These are phyloP conservation scores for Parvularia atlantis DNA, from an alignment of 78 protist genomes.

Conservation along the genomic window DNA sequence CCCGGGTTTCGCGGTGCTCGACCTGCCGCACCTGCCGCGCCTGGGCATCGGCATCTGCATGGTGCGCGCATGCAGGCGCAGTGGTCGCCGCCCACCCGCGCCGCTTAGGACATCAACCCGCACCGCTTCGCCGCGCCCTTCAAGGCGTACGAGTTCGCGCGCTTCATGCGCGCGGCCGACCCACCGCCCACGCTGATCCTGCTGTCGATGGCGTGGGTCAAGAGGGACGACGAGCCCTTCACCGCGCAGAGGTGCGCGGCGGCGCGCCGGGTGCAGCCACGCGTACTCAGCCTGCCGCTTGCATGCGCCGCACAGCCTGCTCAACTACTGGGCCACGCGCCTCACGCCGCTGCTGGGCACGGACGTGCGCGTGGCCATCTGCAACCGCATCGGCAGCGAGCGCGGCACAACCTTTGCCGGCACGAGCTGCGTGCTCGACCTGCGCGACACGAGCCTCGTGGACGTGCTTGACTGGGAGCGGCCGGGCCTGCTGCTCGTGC, in stretches of 20 bases:
- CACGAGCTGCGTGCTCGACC: background rate
- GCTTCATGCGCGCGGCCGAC: background rate
- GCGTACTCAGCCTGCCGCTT: background rate
- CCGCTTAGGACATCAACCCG: slow-evolving; percentile 40
- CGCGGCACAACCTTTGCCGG: background rate
- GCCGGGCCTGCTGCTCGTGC: no score
- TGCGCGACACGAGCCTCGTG: background rate
- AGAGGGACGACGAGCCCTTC: background rate
- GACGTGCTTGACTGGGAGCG: background rate
- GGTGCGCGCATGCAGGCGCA: no score
- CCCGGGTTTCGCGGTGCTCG: background rate
- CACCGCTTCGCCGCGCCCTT: slow-evolving; percentile 22
- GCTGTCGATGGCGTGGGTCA: background rate
- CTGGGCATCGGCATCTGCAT: slow-evolving; percentile 31
- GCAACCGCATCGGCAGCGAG: slow-evolving; percentile 12
- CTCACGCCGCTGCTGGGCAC: slow-evolving; percentile 4
- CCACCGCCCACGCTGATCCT: background rate
- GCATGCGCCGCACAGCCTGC: background rate
- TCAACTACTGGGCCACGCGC: slow-evolving; percentile 15
- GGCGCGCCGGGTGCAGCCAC: background rate
- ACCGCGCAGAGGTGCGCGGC: background rate
- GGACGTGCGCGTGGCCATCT: background rate
- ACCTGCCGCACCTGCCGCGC: background rate
- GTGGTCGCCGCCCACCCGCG: no score
- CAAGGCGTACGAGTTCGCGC: slow-evolving; percentile 18